Evolutionary conservation across 345 rosid genomes (phyloP).

Genomic region (Eucalyptus marginata): DNA sequence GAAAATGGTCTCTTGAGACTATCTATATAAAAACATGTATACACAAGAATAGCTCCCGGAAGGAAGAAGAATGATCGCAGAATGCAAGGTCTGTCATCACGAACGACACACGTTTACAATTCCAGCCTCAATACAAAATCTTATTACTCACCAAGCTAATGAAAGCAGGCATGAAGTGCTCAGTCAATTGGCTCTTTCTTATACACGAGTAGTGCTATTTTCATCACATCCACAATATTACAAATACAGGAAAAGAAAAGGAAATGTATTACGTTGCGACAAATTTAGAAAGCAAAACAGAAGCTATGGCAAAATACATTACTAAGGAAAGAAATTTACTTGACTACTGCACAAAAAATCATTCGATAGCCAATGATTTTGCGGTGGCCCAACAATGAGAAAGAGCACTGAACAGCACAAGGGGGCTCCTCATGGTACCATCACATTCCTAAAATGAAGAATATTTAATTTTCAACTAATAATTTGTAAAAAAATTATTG

Average conservation of each 20-base stretch:
- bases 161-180: neutral
- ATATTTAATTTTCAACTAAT: neutral
- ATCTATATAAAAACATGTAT: neutral
- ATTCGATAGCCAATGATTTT: neutral
- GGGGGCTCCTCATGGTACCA: neutral
- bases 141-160: neutral
- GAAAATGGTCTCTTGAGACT: neutral
- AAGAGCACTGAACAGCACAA: neutral
- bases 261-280: neutral
- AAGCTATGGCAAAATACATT: neutral
- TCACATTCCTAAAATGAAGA: neutral
- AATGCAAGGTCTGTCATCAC: neutral
- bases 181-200: neutral
- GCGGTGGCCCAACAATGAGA: neutral
- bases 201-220: neutral
- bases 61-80: neutral
- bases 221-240: neutral
- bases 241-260: neutral
- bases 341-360: neutral
- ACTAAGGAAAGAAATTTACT: slow-evolving; percentile 17
- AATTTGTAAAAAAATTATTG: neutral
- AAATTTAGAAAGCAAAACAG: neutral
- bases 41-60: neutral
- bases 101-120: neutral
- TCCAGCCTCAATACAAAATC: neutral